phyloP scores from a whole-genome alignment of 306 rosid genomes.

The Alnus rubra region DNA sequence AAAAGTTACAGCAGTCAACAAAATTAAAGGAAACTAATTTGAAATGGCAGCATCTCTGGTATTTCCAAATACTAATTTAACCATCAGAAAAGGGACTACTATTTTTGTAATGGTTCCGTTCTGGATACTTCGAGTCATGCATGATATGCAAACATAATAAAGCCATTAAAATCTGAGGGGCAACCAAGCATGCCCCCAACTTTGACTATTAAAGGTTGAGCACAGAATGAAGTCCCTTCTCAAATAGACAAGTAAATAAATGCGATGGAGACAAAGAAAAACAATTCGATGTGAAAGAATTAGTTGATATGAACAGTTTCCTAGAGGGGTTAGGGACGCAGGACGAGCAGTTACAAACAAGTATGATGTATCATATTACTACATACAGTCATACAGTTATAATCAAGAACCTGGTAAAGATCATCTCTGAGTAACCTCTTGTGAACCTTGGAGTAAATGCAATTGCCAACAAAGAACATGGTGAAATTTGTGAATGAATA shows the following conservation, averaged over 20 bases:
- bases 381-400: background rate
- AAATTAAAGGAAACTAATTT: background rate
- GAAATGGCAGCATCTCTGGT: background rate
- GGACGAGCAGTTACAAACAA: background rate
- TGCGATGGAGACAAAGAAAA: background rate
- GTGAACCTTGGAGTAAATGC: background rate
- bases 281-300: background rate
- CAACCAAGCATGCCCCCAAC: constrained; percentile 1
- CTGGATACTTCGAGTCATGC: background rate
- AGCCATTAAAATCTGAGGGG: constrained; percentile 1
- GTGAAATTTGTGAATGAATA: constrained; percentile 15
- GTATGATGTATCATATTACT: background rate
- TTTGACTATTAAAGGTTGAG: background rate
- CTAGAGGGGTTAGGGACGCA: background rate
- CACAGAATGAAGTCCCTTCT: background rate
- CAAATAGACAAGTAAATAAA: background rate
- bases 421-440: background rate
- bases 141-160: background rate
- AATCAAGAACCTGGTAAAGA: constrained; percentile 2
- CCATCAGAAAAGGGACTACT: background rate
- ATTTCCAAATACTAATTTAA: background rate
- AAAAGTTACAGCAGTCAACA: background rate
- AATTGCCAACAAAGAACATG: constrained; percentile 8
- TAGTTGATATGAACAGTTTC: background rate
- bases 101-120: background rate